Base-by-base conservation (phyloP, 208 protist genomes). In the Leishmania guyanensis region DNA sequence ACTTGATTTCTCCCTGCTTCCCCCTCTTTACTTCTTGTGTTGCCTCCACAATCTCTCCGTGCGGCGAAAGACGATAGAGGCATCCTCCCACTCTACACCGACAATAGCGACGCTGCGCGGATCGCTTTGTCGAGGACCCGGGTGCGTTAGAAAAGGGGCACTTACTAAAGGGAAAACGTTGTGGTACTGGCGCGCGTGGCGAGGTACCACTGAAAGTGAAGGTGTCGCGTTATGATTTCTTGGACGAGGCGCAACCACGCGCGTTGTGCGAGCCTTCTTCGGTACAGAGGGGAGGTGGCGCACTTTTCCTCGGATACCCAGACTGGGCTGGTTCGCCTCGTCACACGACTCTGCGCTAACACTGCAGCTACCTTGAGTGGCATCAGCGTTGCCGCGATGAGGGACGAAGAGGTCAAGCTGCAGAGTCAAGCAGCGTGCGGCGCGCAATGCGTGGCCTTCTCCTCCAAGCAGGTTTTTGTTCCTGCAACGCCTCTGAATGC, bases 241-340 rank as follows among this genome's bases (percentile, higher is more conserved):
- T 20, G 50, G 39, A 62, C 48, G 33, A 43, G 29, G 51, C 72
- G 3, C n/a, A 29, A 48, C 26, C 54, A 65, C 36, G 56, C 10
- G 36, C 56, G 36, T n/a, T 68, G 74, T 64, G 53, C 56, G 29
- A 56, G 62, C 12, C 39, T 76, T 53, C 33, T 22, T 26, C 77
- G 82, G 78, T 86, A 76, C 68, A 75, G 26, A 26, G 82, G 64
- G 29, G 26, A 68, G 20, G 74, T 60, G 0, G 73, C 75, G 74
- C 71, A 75, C 48, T 85, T 82, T 51, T 85, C 82, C 9, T 65
- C 82, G 16, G 82, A 86, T 68, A 62, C 77, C 22, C 82, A 86
- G 82, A 64, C 36, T 2, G 82, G 82, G 6, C 20, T 66, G 26
- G 82, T 79, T 6, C 77, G 78, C 17, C 64, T 86, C 14, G 46